These are phyloP conservation scores for Neopestalotiopsis rosae DNA, from an alignment of 2,329 filamentous ascomycete species.

Conservation along the genomic window DNA sequence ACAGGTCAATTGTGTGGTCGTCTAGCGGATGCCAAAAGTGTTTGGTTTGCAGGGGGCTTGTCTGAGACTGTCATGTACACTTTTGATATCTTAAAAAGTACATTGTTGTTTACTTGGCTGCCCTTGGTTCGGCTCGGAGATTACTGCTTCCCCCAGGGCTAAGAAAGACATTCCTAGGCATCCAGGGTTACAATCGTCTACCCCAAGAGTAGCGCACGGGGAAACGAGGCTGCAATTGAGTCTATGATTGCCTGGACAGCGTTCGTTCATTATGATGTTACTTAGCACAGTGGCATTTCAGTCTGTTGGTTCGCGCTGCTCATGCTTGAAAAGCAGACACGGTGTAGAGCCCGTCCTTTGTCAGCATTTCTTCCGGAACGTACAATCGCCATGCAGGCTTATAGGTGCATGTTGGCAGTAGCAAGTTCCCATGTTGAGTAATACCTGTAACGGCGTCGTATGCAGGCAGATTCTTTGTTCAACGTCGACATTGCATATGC, in stretches of 20 bases:
- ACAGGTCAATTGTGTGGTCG: not conserved
- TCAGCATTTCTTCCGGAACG: not conserved
- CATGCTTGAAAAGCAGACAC: not conserved
- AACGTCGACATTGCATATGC: not conserved
- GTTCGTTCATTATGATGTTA: not conserved
- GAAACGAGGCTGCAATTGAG: not conserved
- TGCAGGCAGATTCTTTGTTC: not conserved
- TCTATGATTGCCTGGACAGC: not conserved
- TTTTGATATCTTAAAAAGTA: not conserved
- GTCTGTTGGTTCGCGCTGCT: not conserved
- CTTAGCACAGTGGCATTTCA: not conserved
- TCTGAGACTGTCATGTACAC: not conserved
- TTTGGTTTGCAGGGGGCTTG: not conserved
- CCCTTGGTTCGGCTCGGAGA: slow-evolving; percentile 6
- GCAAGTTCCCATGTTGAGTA: not conserved
- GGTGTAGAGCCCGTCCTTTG: too few relatives aligned
- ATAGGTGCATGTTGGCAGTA: not conserved
- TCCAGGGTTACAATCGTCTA: not conserved
- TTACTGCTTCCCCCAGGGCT: not conserved
- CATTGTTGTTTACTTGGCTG: not conserved
- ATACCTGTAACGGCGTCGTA: not conserved
- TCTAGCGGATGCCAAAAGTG: not conserved
- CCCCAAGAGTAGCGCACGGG: not conserved
- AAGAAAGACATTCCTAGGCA: not conserved
- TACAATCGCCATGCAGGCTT: not conserved